A percentile compares a stretch with the other conserved stretches of the same genome.
Evolutionary conservation across 192 early-diverging fungal genomes (phyloP).

Genomic region (Blastocladiella britannica): DNA sequence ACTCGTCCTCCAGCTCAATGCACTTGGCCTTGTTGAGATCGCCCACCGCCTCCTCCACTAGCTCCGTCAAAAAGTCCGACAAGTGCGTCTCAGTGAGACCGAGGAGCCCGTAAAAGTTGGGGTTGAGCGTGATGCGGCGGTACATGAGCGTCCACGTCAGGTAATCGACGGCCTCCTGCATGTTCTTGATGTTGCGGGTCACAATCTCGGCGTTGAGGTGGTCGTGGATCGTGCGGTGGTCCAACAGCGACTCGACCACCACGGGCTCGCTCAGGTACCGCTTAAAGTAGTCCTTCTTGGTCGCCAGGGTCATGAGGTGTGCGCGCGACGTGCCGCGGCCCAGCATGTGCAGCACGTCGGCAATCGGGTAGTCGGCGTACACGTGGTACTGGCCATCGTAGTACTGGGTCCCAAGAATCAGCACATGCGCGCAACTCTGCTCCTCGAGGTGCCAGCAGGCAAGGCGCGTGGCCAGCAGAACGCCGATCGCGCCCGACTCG

Average conservation of each 20-base stretch:
- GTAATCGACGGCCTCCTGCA: constrained; percentile 97
- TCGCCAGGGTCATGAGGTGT: constrained; percentile 81
- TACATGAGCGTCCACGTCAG: constrained; percentile 98
- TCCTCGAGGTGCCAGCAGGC: constrained; percentile 73
- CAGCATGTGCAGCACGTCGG: constrained; percentile 97
- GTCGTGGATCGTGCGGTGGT: constrained; percentile 73
- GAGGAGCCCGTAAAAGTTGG: constrained; percentile 86
- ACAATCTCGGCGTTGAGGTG: constrained; percentile 95
- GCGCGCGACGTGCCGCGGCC: constrained; percentile 74
- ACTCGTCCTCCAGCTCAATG: constrained; percentile 41
- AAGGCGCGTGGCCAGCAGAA: constrained; percentile 73
- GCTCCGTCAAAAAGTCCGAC: constrained; percentile 79
- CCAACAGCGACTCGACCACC: constrained; percentile 85
- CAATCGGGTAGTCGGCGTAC: constrained; percentile 85
- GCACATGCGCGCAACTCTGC: constrained; percentile 1
- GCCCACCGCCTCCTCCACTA: constrained; percentile 75
- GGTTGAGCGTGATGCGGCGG: constrained; percentile 86
- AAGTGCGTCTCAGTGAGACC: constrained; percentile 71
- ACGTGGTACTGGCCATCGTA: constrained; percentile 86
- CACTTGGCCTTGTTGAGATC: constrained; percentile 78
- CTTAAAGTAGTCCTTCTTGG: constrained; percentile 93
- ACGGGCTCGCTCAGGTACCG: constrained; percentile 92
- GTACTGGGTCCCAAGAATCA: constrained; percentile 93
- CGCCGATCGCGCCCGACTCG: constrained; percentile 53
- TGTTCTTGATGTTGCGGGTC: constrained; percentile 82